Base-by-base conservation (phyloP, 73 alveolate species). In the Paramecium octaurelia region DNA sequence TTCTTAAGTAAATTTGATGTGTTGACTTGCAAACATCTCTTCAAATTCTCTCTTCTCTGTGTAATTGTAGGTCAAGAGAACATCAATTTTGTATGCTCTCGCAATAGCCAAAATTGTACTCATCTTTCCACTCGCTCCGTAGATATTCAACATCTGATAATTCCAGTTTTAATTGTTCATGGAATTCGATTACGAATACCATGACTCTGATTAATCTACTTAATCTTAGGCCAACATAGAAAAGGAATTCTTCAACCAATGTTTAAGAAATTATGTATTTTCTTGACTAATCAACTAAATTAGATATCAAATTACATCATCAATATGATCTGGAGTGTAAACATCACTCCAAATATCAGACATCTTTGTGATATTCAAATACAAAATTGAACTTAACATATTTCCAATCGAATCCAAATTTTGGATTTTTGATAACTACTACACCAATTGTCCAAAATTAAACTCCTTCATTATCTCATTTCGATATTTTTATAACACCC, bases 11-110 rank as follows among this genome's bases (percentile, higher is more conserved):
- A 80, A 44, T 12, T 80, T 44, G 10, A 48, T 80, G 16, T 80
- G 46, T 23, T 80, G 34, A 43, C 91, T 44, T 46, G 46, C 48
- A 80, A 80, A 80, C 73, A 80, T 31, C 57, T 80, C 91, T 23
- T 80, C 91, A 18, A 80, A 80, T 23, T 40, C 70, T 36, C 57
- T 40, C 35, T 80, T 42, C 38, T 80, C 77, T 14, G 91, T 80
- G 8, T 48, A 44, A 43, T 48, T 35, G 48, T 18, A 44, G 3
- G 91, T 80, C 75, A 43, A 80, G 3, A 80, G 3, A 8, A 46
- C 73, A 24, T 80, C 91, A 20, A 80, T 80, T 24, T 80, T 42
- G 18, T 80, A 43, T 38, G 46, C 18, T 23, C 73, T 21, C 3
- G 76, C 70, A 20, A 80, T 44, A 1, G 91, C 91, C 43, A 31